Evolutionary conservation across 139 green algal genomes (phyloP).

Genomic region (Picochlorum sp.): DNA sequence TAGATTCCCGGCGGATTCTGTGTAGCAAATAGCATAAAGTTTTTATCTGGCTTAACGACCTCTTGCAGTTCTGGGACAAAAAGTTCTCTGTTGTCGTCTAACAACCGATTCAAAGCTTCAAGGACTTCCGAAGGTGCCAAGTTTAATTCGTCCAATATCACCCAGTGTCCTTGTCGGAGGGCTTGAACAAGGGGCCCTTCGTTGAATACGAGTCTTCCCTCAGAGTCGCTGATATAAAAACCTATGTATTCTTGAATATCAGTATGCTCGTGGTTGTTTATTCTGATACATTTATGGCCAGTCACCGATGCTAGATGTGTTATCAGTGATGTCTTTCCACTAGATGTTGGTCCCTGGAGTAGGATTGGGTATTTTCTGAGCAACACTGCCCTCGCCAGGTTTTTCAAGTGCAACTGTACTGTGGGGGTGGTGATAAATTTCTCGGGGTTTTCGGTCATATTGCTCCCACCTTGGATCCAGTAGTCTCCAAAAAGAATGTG

Average conservation of each 20-base stretch:
- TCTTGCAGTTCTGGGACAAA: conserved; percentile 94
- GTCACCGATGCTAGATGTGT: conserved; percentile 84
- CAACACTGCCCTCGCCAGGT: conserved; percentile 83
- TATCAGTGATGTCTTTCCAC: conserved; percentile 95
- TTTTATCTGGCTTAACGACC: conserved; percentile 83
- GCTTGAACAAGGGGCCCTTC: conserved; percentile 92
- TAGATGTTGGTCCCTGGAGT: conserved; percentile 91
- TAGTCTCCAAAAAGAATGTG: conserved; percentile 89
- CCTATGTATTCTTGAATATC: conserved; percentile 98
- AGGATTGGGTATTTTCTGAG: conserved; percentile 77
- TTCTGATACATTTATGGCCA: conserved; percentile 86
- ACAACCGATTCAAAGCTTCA: conserved; percentile 95
- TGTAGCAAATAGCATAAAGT: conserved; percentile 99
- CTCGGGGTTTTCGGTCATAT: conserved; percentile 39
- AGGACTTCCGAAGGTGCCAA: conserved; percentile 89
- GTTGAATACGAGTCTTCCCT: conserved; percentile 69
- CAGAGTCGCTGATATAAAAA: conserved; percentile 68
- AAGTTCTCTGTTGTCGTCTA: conserved; percentile 98
- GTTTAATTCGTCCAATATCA: conserved; percentile 99
- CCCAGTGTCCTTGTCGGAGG: conserved; percentile 81
- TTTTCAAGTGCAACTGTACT: conserved; percentile 71
- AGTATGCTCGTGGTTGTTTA: conserved; percentile 99
- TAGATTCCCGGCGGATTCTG: conserved; percentile 91
- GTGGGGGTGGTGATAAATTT: conserved; percentile 81
- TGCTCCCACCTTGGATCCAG: conserved; percentile 76